Conservation (phyloP, 1,139 yeast genomes). For the Pichia sp. region DNA sequence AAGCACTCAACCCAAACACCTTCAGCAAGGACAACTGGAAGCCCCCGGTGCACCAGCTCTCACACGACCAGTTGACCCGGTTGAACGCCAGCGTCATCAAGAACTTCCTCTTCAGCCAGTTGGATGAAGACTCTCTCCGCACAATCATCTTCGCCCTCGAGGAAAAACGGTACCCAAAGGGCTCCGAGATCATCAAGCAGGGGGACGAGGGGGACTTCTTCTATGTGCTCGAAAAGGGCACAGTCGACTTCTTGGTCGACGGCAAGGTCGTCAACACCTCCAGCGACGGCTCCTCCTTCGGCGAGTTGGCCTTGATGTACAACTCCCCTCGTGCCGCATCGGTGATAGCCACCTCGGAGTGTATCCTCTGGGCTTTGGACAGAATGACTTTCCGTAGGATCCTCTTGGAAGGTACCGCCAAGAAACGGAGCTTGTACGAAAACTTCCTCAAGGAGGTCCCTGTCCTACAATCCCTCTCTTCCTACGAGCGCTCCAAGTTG, state of each 20-base stretch:
- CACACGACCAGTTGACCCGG: conserved; percentile 60
- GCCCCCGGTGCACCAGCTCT: conserved; percentile 65
- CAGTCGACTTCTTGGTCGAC: conserved; percentile 75
- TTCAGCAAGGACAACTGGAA: conserved; percentile 62
- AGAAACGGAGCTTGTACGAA: conserved; percentile 87
- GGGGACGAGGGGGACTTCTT: conserved; percentile 97
- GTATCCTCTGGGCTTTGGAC: conserved; percentile 87
- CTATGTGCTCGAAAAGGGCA: conserved; percentile 82
- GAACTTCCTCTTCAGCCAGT: conserved; percentile 77
- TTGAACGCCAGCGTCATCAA: conserved; percentile 67
- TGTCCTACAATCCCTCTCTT: conserved; percentile 64
- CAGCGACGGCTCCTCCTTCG: conserved; percentile 86
- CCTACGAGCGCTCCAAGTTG: conserved; percentile 81
- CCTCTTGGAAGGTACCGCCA: conserved; percentile 82
- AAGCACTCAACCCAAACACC: conserved; percentile 57
- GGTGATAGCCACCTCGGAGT: conserved; percentile 67
- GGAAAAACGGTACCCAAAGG: conserved; percentile 59
- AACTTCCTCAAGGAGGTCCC: conserved; percentile 85
- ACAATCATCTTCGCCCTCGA: conserved; percentile 79
- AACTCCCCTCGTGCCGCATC: conserved; percentile 98
- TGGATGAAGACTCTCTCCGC: conserved; percentile 66
- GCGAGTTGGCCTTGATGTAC: conserved; percentile 96
- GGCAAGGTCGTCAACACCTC: conserved; percentile 69
- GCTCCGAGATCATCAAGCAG: conserved; percentile 72
- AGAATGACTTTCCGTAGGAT: conserved; percentile 90